Conservation (phyloP, 2,329 filamentous ascomycete genomes). For the Pestalotiopsis sp. region DNA sequence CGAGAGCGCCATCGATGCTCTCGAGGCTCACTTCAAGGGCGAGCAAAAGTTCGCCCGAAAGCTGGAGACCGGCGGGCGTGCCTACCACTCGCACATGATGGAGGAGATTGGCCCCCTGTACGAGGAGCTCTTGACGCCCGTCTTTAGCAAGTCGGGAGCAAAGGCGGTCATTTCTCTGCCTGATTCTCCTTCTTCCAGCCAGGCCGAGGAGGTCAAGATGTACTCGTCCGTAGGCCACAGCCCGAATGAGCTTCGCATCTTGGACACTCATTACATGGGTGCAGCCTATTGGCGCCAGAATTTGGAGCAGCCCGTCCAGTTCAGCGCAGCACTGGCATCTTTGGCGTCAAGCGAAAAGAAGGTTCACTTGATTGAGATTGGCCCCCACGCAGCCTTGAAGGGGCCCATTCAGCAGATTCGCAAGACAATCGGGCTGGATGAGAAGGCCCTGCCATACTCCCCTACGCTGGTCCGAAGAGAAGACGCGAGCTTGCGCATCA, state of each 20-base stretch:
- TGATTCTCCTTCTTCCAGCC: background rate
- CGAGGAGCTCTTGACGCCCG: constrained; percentile 1
- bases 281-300: constrained; percentile 1
- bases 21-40: background rate
- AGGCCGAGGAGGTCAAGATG: background rate
- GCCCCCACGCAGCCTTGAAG: constrained; percentile 4
- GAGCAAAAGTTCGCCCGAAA: constrained; percentile 4
- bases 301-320: constrained; percentile 4
- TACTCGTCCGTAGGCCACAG: constrained; percentile 5
- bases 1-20: background rate
- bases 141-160: background rate
- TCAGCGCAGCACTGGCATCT: constrained; percentile 15
- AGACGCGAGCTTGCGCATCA: background rate
- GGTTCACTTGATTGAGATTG: constrained; percentile 5
- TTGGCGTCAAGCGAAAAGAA: constrained; percentile 13
- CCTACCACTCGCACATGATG: constrained; percentile 22
- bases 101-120: constrained; percentile 14
- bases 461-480: background rate
- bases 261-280: background rate
- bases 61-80: constrained; percentile 16
- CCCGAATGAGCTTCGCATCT: background rate
- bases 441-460: background rate
- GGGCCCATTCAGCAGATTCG: constrained; percentile 8
- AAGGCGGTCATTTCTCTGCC: background rate
- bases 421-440: background rate